Percentiles rank a stretch among this genome's conserved stretches.
Evolutionary conservation across 2,329 filamentous ascomycete genomes (phyloP).

Genomic region (Pestalotiopsis sp.): DNA sequence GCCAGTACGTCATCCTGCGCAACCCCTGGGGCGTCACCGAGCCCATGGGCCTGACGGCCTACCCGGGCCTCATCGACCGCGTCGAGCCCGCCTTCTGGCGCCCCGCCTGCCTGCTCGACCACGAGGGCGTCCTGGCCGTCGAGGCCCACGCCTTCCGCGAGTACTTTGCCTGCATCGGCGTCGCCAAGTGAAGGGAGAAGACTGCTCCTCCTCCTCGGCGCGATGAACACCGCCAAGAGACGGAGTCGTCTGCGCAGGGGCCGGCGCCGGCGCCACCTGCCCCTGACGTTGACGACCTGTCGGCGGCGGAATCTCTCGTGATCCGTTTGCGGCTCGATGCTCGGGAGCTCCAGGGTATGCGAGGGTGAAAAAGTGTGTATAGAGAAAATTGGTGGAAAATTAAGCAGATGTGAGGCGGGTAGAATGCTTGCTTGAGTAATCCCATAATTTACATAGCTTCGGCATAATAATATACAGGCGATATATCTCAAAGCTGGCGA

Average conservation of each 20-base stretch:
- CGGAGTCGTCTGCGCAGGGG: not conserved
- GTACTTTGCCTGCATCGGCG: conserved; percentile 35
- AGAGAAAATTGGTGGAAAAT: not conserved
- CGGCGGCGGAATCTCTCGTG: not conserved
- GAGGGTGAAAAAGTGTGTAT: not conserved
- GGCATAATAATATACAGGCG: not conserved
- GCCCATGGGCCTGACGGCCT: conserved; percentile 40
- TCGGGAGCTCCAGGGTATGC: not conserved
- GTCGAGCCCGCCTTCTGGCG: conserved; percentile 40
- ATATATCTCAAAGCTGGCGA: not conserved
- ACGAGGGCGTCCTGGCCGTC: conserved; percentile 38
- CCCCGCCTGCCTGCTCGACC: conserved; percentile 38
- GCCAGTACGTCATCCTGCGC: conserved; percentile 44
- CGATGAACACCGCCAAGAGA: not conserved
- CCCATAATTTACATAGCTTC: not conserved
- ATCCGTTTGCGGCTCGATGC: not conserved
- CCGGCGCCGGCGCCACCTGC: not conserved
- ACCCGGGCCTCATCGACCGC: conserved; percentile 39
- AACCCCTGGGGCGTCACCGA: conserved; percentile 48
- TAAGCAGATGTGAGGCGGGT: not conserved
- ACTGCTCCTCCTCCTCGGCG: not conserved
- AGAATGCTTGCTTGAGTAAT: not conserved
- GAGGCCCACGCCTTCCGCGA: conserved; percentile 39
- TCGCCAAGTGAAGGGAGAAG: conserved; percentile 24
- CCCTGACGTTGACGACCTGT: not conserved